Conservation (phyloP, 2,329 filamentous ascomycete genomes). For the Cladosporium sp. region DNA sequence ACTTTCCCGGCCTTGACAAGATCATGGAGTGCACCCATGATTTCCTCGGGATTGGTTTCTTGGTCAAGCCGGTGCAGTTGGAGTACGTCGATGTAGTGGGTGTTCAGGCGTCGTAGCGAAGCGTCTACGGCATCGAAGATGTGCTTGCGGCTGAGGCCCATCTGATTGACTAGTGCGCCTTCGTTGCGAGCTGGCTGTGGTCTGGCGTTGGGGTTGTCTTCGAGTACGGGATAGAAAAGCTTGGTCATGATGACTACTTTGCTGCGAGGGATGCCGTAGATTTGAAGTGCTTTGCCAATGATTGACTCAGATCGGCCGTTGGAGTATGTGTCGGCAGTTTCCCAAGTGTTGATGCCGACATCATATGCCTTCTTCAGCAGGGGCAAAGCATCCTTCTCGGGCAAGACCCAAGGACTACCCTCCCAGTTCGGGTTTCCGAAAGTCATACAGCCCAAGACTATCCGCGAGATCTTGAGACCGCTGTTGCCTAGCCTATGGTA, state of each 20-base stretch:
- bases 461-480: slow-evolving; percentile 39
- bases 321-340: slow-evolving; percentile 32
- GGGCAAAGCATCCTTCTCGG: slow-evolving; percentile 35
- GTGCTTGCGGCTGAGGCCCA: slow-evolving; percentile 58
- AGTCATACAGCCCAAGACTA: slow-evolving; percentile 26
- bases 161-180: slow-evolving; percentile 37
- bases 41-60: slow-evolving; percentile 53
- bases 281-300: slow-evolving; percentile 27
- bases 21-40: slow-evolving; percentile 55
- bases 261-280: slow-evolving; percentile 27
- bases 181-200: slow-evolving; percentile 13
- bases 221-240: slow-evolving; percentile 14
- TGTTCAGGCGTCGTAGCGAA: slow-evolving; percentile 52
- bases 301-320: slow-evolving; percentile 30
- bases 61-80: slow-evolving; percentile 59
- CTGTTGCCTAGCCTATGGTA: slow-evolving; percentile 32
- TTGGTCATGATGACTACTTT: slow-evolving; percentile 32
- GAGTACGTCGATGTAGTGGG: slow-evolving; percentile 57
- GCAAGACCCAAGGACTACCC: slow-evolving; percentile 26
- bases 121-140: slow-evolving; percentile 63
- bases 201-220: slow-evolving; percentile 6
- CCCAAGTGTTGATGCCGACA: slow-evolving; percentile 42
- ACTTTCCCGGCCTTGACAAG: slow-evolving; percentile 55
- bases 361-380: slow-evolving; percentile 41
- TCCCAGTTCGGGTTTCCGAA: slow-evolving; percentile 23